Percentiles rank a stretch among this genome's conserved stretches.
phyloP scores from a whole-genome alignment of 1,284 basidiomycete species.

The Fomitopsis betulina region DNA sequence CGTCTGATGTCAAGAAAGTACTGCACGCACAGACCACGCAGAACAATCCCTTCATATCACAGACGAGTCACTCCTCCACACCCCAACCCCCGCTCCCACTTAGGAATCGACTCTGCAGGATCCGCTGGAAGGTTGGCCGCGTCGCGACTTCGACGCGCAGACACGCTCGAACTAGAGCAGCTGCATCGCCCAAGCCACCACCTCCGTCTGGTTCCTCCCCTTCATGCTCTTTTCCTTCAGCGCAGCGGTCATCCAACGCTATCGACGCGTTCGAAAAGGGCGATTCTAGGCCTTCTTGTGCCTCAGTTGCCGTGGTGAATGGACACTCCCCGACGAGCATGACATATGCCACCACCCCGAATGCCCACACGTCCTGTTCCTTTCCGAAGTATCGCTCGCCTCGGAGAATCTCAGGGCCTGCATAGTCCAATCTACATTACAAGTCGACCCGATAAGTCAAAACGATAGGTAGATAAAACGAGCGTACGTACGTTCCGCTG shows the following conservation, averaged over 20 bases:
- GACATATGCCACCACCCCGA: slow-evolving; percentile 97
- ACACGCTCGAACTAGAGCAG: slow-evolving; percentile 76
- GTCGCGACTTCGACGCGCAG: slow-evolving; percentile 66
- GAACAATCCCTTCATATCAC: slow-evolving; percentile 11
- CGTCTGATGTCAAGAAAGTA: slow-evolving; percentile 14
- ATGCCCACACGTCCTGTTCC: slow-evolving; percentile 98
- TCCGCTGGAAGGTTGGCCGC: slow-evolving; percentile 79
- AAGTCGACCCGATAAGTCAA: slow-evolving; percentile 7
- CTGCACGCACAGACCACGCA: slow-evolving; percentile 20
- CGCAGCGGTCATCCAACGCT: slow-evolving; percentile 71
- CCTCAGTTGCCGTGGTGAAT: slow-evolving; percentile 83
- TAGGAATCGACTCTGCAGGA: slow-evolving; percentile 76
- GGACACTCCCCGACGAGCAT: slow-evolving; percentile 95
- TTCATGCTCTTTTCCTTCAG: slow-evolving; percentile 62
- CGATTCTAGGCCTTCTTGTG: slow-evolving; percentile 72
- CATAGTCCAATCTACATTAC: slow-evolving; percentile 80
- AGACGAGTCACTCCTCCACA: slow-evolving; percentile 14
- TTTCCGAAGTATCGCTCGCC: slow-evolving; percentile 95
- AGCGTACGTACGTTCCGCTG: slow-evolving; percentile 76
- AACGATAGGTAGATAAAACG: slow-evolving; percentile 13
- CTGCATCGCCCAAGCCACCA: slow-evolving; percentile 76
- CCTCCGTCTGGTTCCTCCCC: slow-evolving; percentile 77
- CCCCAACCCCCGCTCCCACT: slow-evolving; percentile 65
- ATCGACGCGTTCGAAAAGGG: slow-evolving; percentile 72
- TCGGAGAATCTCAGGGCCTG: slow-evolving; percentile 93